Evolutionary conservation across 2,329 filamentous ascomycete species (phyloP), one percentile per base, ranked within the genome.

Genomic region (Calonectria multiphialidica): DNA sequence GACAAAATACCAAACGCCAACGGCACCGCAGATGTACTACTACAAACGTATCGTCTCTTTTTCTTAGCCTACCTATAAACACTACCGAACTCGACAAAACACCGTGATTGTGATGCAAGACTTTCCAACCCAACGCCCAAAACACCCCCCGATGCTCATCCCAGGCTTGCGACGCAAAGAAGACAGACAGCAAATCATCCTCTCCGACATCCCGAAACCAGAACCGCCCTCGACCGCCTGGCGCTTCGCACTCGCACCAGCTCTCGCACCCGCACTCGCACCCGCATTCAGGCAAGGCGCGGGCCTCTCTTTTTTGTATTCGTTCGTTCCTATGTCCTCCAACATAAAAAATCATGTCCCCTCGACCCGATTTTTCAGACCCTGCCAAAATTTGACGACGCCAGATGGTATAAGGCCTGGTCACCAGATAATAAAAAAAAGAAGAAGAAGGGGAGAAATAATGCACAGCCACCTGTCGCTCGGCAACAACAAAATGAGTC

Each of bases 91-190:
- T 61, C 57, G 40, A 62, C 65, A 50, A 50, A 78, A 79, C 76
- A 78, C 77, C 75, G 72, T 77, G 66, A 62, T 73, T 79, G 66
- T 79, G 76, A 79, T 79, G 77, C 77, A 79, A 75, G 69, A 76
- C 76, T 62, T 65, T 75, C 77, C 75, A 28, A 73, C 65, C 74
- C 75, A 79, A 79, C 77, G 77, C 77, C 77, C 70, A 77, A 72
- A 79, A 79, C 77, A 76, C 76, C 77, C 68, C 68, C 69, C 74
- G 67, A 72, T 76, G 75, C 71, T 67, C 70, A 75, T 70, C 68
- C 66, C 65, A 72, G 68, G 63, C 15, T 40, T 37, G 21, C 23
- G 63, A 64, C 59, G 33, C 33, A 47, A 44, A 44, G 65, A 64
- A 47, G 23, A 53, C 37, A 47, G 23, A 53, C 37, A 71, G 71